A percentile compares a stretch with the other conserved stretches of the same genome.
These are phyloP conservation scores for Coemansia sp. DNA, from an alignment of 192 early-diverging fungal species.

Conservation along the genomic window DNA sequence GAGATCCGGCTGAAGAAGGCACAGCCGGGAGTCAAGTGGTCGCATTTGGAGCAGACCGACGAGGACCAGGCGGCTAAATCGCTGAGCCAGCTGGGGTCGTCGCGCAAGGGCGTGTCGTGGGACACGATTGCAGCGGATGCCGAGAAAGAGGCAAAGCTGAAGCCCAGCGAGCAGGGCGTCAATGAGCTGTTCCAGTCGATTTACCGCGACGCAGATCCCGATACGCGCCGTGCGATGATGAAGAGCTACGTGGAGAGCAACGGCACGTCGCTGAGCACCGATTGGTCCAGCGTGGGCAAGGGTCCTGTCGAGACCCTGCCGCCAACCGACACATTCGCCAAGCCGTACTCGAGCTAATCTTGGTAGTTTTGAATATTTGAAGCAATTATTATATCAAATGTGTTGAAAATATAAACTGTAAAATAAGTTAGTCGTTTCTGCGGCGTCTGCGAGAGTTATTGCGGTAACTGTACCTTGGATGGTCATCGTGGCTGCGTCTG, in stretches of 20 bases:
- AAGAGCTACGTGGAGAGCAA: constrained; percentile 96
- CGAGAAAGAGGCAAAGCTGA: constrained; percentile 76
- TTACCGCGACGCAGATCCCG: constrained; percentile 85
- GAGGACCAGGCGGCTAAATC: constrained; percentile 45
- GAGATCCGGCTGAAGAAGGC: constrained; percentile 88
- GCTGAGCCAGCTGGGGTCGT: constrained; percentile 50
- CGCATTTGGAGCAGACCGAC: constrained; percentile 58
- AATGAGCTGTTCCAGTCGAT: constrained; percentile 92
- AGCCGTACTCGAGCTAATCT: constrained; percentile 52
- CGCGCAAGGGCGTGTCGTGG: constrained; percentile 77
- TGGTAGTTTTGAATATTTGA: too few relatives aligned
- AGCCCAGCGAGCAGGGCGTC: constrained; percentile 84
- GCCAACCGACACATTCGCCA: constrained; percentile 89
- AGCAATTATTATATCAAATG: too few relatives aligned
- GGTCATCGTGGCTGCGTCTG: constrained; percentile 9
- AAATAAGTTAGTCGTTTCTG: constrained; percentile 13
- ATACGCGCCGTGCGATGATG: constrained; percentile 92
- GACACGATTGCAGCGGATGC: constrained; percentile 69
- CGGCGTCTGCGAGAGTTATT: constrained; percentile 29
- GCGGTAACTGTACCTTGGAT: constrained; percentile 10
- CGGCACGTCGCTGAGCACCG: constrained; percentile 91
- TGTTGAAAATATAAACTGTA: too few relatives aligned
- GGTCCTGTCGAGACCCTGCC: constrained; percentile 82
- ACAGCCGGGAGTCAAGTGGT: constrained; percentile 78
- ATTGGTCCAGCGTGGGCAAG: constrained; percentile 91